These are phyloP conservation scores for Candida fluviatilis DNA, from an alignment of 805 yeast genomes.

Conservation along the genomic window DNA sequence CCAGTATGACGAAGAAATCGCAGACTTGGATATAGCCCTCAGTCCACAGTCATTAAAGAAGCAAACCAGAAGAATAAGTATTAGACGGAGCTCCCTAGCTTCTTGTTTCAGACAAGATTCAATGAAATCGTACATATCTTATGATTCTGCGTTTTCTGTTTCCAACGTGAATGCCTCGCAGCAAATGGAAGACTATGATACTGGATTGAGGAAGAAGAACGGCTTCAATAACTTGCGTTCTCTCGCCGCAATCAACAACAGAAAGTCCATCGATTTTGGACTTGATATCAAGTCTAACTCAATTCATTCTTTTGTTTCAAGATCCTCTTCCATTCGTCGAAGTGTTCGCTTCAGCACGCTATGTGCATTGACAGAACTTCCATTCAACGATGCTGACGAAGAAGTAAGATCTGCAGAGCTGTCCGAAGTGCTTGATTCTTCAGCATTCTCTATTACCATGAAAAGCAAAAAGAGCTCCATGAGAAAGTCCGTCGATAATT, in stretches of 20 bases:
- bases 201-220: constrained; percentile 43
- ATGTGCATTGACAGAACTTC: constrained; percentile 37
- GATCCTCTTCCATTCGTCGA: constrained; percentile 21
- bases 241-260: constrained; percentile 7
- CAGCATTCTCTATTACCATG: constrained; percentile 30
- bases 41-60: constrained; percentile 33
- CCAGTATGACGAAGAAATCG: constrained; percentile 36
- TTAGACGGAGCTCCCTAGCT: constrained; percentile 28
- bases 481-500: constrained; percentile 9
- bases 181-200: constrained; percentile 10
- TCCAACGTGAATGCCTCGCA: constrained; percentile 15
- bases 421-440: constrained; percentile 26
- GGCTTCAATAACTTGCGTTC: constrained; percentile 47
- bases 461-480: constrained; percentile 16
- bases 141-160: constrained; percentile 52
- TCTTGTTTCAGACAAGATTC: constrained; percentile 35
- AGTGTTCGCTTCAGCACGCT: constrained; percentile 35
- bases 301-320: constrained; percentile 17
- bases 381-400: constrained; percentile 21
- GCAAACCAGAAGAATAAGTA: constrained; percentile 18
- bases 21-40: constrained; percentile 39
- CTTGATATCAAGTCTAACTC: constrained; percentile 4
- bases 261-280: constrained; percentile 3
- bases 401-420: constrained; percentile 17
- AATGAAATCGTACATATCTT: constrained; percentile 51